Base-by-base conservation (phyloP, 305 asterid species). In the Ilex paraguariensis region DNA sequence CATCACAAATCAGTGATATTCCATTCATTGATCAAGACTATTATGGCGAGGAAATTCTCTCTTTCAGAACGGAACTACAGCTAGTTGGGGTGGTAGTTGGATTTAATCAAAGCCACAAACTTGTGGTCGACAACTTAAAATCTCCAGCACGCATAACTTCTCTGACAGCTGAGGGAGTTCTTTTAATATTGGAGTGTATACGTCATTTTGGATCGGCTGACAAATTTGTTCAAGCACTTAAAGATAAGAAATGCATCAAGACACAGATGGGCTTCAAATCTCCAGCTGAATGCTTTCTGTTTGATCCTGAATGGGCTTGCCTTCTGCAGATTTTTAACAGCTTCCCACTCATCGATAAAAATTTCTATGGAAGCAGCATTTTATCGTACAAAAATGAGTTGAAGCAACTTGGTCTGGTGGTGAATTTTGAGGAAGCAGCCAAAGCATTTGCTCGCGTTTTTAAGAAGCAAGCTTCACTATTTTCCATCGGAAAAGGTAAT, bases 21-120 rank as follows among this genome's bases (percentile, higher is more conserved):
- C 81, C 81, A 7, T 76, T 76, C 44, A 12, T 76, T 66, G 81
- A 76, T 69, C 59, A 57, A 17, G 66, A 62, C 9, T 70, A 68
- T 31, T 76, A 65, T 65, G 81, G 81, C 10, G 21, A 33, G 28
- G 65, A 16, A 3, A 62, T 76, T 48, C 63, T 17, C 49, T 63
- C 73, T 61, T 72, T 64, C 45, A 54, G 10, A 21, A 16, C 10
- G 17, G 78, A 76, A 51, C 62, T 76, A 3, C 14, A 64, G 68
- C 61, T 72, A 15, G 70, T 76, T 40, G 81, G 81, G 4, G 78
- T 76, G 61, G 59, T 62, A 15, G 46, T 58, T 54, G 68, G 67
- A 45, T 72, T 72, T 49, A n/a, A 33, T 15, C 17, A 51, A 12
- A 72, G 63, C 59, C 63, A 72, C 63, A 13, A 62, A 52, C 70